Evolutionary conservation across 306 rosid species (phyloP).

Genomic region (Dalbergia cultrata): DNA sequence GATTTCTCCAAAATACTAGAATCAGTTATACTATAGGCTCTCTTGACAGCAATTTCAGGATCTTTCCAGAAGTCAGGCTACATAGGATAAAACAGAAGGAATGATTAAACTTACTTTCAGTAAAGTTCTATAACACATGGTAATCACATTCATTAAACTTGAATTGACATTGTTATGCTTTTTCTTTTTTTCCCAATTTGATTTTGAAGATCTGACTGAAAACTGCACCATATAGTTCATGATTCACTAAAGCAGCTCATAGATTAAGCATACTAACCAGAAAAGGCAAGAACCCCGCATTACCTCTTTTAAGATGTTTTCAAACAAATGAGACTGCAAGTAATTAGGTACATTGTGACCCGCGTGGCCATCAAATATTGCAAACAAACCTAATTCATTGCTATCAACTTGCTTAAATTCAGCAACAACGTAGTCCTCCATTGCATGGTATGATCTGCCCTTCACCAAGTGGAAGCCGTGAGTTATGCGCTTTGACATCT

Average conservation of each 20-base stretch:
- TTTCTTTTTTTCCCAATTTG: not conserved
- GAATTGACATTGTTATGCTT: conserved; percentile 24
- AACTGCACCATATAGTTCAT: conserved; percentile 16
- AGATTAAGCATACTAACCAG: conserved; percentile 22
- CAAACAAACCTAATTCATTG: conserved; percentile 91
- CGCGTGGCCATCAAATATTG: conserved; percentile 94
- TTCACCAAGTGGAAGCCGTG: conserved; percentile 94
- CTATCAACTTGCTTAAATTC: conserved; percentile 78
- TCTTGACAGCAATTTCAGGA: conserved; percentile 70
- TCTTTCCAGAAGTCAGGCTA: conserved; percentile 91
- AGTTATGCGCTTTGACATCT: conserved; percentile 72
- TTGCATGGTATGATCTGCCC: conserved; percentile 80
- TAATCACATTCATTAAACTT: conserved; percentile 43
- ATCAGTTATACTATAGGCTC: conserved; percentile 82
- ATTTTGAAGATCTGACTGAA: conserved; percentile 30
- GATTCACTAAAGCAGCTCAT: conserved; percentile 6
- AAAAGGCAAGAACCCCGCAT: conserved; percentile 21
- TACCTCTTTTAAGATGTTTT: conserved; percentile 89
- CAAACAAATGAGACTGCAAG: conserved; percentile 77
- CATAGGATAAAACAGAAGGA: conserved; percentile 22
- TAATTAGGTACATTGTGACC: conserved; percentile 85
- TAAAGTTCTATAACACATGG: conserved; percentile 34
- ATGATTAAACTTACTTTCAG: not conserved
- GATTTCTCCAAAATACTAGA: conserved; percentile 76
- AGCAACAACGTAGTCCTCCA: conserved; percentile 94